phyloP scores from a whole-genome alignment of 208 protist species.

The Leptomonas seymouri region DNA sequence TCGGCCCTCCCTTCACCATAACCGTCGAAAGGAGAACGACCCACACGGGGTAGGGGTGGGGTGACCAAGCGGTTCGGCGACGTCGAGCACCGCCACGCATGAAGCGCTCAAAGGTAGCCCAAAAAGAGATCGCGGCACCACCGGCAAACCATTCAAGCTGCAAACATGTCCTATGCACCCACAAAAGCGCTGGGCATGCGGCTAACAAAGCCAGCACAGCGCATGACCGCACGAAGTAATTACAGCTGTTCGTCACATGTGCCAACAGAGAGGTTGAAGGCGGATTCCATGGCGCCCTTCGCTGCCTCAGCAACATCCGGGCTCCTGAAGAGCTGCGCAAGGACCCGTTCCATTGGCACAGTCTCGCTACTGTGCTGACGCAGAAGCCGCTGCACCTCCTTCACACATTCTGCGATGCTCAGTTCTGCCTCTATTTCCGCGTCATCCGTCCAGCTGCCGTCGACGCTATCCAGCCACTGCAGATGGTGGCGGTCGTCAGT shows the following conservation, averaged over 20 bases:
- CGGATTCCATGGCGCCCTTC: slow-evolving; percentile 16
- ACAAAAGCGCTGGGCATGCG: no score
- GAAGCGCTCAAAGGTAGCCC: no score
- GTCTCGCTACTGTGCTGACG: slow-evolving; percentile 10
- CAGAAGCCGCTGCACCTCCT: slow-evolving; percentile 32
- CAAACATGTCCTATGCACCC: no score
- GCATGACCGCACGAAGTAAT: no score
- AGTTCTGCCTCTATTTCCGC: background rate
- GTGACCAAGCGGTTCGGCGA: no score
- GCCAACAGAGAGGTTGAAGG: background rate
- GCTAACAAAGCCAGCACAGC: no score
- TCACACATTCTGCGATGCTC: slow-evolving; percentile 8
- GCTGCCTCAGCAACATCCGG: slow-evolving; percentile 37
- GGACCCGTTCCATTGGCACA: slow-evolving; percentile 36
- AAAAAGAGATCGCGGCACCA: no score
- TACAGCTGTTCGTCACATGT: background rate
- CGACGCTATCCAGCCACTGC: slow-evolving; percentile 50
- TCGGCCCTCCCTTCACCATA: no score
- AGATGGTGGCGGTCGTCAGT: slow-evolving; percentile 36
- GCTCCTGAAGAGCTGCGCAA: slow-evolving; percentile 58
- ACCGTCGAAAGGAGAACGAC: no score
- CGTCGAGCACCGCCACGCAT: no score
- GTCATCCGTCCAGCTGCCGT: slow-evolving; percentile 17
- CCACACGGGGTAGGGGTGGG: no score
- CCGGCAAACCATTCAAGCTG: no score